These are phyloP conservation scores for Gossypium stocksii DNA, from an alignment of 345 rosid genomes.

Conservation along the genomic window DNA sequence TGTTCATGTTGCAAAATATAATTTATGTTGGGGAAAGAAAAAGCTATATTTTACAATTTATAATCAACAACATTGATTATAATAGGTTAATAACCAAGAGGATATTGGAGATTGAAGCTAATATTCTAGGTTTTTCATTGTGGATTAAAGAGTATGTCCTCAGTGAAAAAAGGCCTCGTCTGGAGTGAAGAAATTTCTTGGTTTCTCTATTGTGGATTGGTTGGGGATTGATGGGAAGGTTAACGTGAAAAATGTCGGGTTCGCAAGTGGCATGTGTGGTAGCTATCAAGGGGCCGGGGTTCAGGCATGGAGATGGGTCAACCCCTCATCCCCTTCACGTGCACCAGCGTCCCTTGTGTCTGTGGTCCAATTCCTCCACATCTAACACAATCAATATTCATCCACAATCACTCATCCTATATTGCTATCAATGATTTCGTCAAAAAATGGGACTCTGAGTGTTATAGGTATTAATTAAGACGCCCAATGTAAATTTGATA, in stretches of 20 bases:
- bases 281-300: slow-evolving; percentile 22
- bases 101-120: background rate
- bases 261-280: slow-evolving; percentile 5
- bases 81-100: background rate
- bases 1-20: too few species aligned
- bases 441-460: too few species aligned
- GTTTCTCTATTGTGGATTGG: background rate
- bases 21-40: too few species aligned
- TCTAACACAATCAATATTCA: too few species aligned
- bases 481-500: too few species aligned
- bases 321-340: slow-evolving; percentile 42
- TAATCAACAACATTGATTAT: background rate
- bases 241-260: background rate
- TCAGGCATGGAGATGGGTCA: slow-evolving; percentile 24
- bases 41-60: too few species aligned
- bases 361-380: background rate
- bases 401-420: too few species aligned
- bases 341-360: slow-evolving; percentile 37
- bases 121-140: background rate
- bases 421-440: too few species aligned
- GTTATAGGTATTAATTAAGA: too few species aligned
- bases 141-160: background rate
- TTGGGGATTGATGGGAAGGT: background rate
- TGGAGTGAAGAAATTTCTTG: background rate
- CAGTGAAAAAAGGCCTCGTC: background rate